Evolutionary conservation across 345 rosid species (phyloP).

Genomic region (Corchorus capsularis): DNA sequence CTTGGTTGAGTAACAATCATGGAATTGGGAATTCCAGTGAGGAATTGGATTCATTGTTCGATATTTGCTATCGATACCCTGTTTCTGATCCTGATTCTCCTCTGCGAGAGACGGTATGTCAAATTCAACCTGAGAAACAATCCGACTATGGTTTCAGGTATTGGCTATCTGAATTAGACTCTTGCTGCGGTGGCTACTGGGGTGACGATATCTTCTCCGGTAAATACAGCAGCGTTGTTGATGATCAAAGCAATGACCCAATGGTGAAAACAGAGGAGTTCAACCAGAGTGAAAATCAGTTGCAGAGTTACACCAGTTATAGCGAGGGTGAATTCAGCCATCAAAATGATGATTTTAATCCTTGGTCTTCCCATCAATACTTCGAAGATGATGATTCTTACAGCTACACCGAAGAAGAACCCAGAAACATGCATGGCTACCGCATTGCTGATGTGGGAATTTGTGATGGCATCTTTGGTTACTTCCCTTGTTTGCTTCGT

Average conservation of each 20-base stretch:
- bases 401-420: neutral
- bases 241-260: neutral
- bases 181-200: constrained; percentile 12
- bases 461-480: constrained; percentile 13
- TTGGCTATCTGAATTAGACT: neutral
- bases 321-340: neutral
- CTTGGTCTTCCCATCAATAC: neutral
- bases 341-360: neutral
- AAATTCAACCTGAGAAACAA: neutral
- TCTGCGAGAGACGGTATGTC: neutral
- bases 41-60: neutral
- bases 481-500: constrained; percentile 10
- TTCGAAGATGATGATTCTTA: constrained; percentile 5
- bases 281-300: neutral
- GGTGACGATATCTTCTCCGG: neutral
- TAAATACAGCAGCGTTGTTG: neutral
- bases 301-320: neutral
- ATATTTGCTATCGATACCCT: neutral
- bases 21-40: neutral
- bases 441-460: neutral
- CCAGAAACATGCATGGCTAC: neutral
- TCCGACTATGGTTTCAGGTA: neutral
- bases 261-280: neutral
- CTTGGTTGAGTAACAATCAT: neutral
- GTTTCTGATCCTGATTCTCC: neutral